Evolutionary conservation across 116 monocot species (phyloP), one percentile per base, ranked within the genome.

Genomic region (Trichopus zeylanicus): DNA sequence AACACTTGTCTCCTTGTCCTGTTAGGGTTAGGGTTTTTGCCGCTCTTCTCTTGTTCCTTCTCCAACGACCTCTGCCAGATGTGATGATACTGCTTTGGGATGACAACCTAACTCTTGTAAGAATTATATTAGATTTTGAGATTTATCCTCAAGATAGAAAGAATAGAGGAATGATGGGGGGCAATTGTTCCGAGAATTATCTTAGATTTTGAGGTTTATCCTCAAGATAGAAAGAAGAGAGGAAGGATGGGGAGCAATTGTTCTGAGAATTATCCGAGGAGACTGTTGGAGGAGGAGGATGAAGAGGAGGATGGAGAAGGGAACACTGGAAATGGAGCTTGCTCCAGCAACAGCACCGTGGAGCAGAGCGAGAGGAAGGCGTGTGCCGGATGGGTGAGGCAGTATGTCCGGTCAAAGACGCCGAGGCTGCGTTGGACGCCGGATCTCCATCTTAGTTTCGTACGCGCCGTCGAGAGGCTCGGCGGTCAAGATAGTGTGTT

Each of bases 351-450:
- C 28, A 60, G 54, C 33, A 47, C 49, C 20, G 26, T 46, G 26
- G 59, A 69, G 19, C 51, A 58, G 46, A 56, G 22, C 11, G 71
- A 66, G 29, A 70, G 60, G 59, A 65, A 48, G 49, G 56, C 61
- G 19, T 71, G 32, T 27, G 35, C 29, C 31, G 52, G 33, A 21
- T 59, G 70, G 2, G 29, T 63, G 7, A 70, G 75, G 56, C 86
- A 78, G 56, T 86, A 86, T 30, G 59, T 73, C 61, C 64, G 86
- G 46, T 86, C 86, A 18, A 86, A 86, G 60, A 64, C 67, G 59
- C 86, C 86, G 8, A 71, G 86, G 57, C 69, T 86, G 6, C 68
- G 78, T 11, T 86, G 86, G 86, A 81, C 86, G 3, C 86, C 81
- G 0, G 85, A 85, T 65, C 81, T 85, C 53, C 85, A 85, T 52